These are phyloP conservation scores for Monosporozyma aerobia DNA, from an alignment of 805 yeast genomes.

Conservation along the genomic window DNA sequence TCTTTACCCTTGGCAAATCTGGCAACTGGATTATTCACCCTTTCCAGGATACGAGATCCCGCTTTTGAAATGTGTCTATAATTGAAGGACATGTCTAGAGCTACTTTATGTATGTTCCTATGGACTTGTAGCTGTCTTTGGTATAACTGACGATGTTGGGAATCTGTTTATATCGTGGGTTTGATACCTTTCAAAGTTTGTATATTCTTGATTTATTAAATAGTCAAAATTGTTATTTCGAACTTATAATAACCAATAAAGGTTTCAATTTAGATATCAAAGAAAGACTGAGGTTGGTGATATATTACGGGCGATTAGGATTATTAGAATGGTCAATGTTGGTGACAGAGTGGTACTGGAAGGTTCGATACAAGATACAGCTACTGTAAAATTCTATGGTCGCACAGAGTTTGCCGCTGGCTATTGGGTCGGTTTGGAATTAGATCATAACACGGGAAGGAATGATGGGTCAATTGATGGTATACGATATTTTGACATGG, in stretches of 20 bases:
- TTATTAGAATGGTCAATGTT: conserved; percentile 7
- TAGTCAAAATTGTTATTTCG: not conserved
- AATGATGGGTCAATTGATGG: conserved; percentile 72
- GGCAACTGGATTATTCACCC: conserved; percentile 25
- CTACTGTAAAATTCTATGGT: conserved; percentile 40
- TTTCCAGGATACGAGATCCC: conserved; percentile 30
- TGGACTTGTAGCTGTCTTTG: not conserved
- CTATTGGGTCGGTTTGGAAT: conserved; percentile 73
- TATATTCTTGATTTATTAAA: not conserved
- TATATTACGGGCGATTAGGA: not conserved
- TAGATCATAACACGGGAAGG: conserved; percentile 69
- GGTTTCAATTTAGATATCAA: not conserved
- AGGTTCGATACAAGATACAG: conserved; percentile 34
- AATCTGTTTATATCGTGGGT: not conserved
- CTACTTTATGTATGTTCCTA: not conserved
- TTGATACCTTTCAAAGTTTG: not conserved
- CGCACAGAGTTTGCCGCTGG: conserved; percentile 52
- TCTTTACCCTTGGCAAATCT: conserved; percentile 24
- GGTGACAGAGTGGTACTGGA: conserved; percentile 31
- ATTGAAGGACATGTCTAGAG: conserved; percentile 4
- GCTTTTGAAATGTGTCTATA: conserved; percentile 30
- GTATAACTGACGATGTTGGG: not conserved
- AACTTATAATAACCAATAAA: not conserved
- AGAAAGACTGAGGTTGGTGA: not conserved
- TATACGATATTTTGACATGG: conserved; percentile 45